phyloP scores from a whole-genome alignment of 176 grass and related monocot species.

The Echinochloa phyllopogon region DNA sequence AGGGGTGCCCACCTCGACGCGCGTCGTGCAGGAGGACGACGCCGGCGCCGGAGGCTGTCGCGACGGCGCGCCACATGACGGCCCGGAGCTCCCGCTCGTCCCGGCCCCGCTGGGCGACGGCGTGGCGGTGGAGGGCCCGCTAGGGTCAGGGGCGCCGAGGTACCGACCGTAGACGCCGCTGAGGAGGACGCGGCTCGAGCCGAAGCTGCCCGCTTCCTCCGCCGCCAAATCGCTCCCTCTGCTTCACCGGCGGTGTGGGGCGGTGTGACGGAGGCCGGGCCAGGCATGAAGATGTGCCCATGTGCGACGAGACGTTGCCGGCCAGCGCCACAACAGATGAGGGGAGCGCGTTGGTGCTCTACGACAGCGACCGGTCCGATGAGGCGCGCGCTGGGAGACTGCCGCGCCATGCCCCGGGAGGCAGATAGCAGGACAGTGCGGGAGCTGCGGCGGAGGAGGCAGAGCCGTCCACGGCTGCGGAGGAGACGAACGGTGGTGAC shows the following conservation, averaged over 20 bases:
- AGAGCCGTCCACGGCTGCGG: neutral
- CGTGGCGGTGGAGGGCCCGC: too few species aligned
- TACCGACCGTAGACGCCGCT: too few species aligned
- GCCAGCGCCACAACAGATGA: neutral
- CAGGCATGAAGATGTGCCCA: constrained; percentile 16
- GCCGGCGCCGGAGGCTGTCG: too few species aligned
- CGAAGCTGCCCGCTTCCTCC: too few species aligned
- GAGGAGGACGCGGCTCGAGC: too few species aligned
- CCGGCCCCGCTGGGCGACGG: too few species aligned
- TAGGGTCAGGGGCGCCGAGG: too few species aligned
- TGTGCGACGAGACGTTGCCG: constrained; percentile 17
- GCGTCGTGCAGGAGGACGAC: too few species aligned
- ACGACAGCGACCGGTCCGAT: neutral
- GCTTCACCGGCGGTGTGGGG: neutral
- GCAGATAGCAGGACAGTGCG: constrained; percentile 48
- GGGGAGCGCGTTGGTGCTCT: constrained; percentile 1
- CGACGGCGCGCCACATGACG: too few species aligned
- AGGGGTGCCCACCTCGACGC: too few species aligned
- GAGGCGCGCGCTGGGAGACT: neutral
- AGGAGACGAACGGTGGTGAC: neutral
- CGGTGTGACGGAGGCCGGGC: neutral
- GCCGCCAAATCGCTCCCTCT: too few species aligned
- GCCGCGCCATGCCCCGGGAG: constrained; percentile 32
- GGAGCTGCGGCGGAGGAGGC: neutral
- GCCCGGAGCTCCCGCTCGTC: too few species aligned